Percentiles rank a stretch among this genome's conserved stretches.
Evolutionary conservation across 192 early-diverging fungal genomes (phyloP).

Genomic region (Coemansia sp.): DNA sequence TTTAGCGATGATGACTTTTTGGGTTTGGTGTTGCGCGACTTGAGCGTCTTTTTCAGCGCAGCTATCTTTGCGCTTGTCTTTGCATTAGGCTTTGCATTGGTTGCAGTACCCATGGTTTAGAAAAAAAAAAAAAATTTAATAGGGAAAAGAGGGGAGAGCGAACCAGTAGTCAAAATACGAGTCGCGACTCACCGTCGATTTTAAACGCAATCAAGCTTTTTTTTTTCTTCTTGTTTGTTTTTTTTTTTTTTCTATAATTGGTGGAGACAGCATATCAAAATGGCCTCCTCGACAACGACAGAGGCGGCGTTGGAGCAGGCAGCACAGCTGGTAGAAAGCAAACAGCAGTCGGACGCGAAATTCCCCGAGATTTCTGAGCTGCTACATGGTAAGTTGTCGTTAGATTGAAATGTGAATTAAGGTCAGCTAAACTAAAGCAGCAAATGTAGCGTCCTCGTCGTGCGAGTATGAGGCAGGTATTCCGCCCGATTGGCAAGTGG

Average conservation of each 20-base stretch:
- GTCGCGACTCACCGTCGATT: not conserved
- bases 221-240: conserved; percentile 2
- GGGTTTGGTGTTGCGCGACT: conserved; percentile 1
- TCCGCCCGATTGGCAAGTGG: conserved; percentile 55
- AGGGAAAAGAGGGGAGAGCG: conserved; percentile 1
- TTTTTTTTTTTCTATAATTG: conserved; percentile 6
- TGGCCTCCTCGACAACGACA: conserved; percentile 6
- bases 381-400: conserved; percentile 42
- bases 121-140: conserved; percentile 6
- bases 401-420: not conserved
- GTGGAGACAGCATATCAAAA: conserved; percentile 4
- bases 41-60: conserved; percentile 12
- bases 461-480: conserved; percentile 52
- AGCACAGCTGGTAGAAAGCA: conserved; percentile 31
- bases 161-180: not conserved
- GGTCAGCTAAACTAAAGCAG: not conserved
- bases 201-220: not conserved
- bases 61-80: conserved; percentile 8
- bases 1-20: not conserved
- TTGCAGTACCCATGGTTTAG: not conserved
- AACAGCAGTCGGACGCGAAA: conserved; percentile 40
- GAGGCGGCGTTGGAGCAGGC: conserved; percentile 20
- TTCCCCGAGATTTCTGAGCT: conserved; percentile 49
- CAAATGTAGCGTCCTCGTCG: conserved; percentile 53
- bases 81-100: conserved; percentile 8